A percentile compares a stretch with the other conserved stretches of the same genome.
Evolutionary conservation across 208 protist genomes (phyloP).

Genomic region (Acanthamoeba triangularis): DNA sequence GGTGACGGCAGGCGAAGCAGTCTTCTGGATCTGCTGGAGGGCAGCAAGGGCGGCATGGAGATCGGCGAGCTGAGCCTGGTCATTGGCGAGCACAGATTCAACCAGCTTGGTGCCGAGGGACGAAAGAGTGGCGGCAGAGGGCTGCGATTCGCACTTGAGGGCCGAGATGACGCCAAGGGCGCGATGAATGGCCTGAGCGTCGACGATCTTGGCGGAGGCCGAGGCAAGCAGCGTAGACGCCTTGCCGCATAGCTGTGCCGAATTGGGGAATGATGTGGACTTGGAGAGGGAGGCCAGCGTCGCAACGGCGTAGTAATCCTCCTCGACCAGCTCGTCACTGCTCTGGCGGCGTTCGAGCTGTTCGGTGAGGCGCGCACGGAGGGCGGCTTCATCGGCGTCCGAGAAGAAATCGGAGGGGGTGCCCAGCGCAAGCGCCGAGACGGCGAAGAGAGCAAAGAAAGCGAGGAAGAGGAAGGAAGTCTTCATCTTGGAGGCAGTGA

Average conservation of each 20-base stretch:
- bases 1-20: neutral
- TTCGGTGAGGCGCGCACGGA: neutral
- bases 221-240: neutral
- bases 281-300: neutral
- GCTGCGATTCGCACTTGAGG: neutral
- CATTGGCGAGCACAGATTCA: neutral
- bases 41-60: conserved; percentile 8
- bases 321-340: neutral
- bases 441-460: neutral
- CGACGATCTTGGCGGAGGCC: neutral
- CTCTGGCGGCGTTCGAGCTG: neutral
- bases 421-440: neutral
- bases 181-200: neutral
- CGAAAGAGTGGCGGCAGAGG: neutral
- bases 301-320: conserved; percentile 5
- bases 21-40: conserved; percentile 17
- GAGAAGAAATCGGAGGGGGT: conserved; percentile 12
- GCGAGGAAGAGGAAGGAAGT: neutral
- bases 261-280: neutral
- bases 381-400: neutral
- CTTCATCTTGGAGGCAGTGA: neutral
- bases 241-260: neutral
- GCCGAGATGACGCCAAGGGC: neutral
- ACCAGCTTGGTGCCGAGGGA: neutral
- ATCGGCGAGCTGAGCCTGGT: neutral